Base-by-base conservation (phyloP, 169 alveolate genomes). In the Plasmodium coatneyi region DNA sequence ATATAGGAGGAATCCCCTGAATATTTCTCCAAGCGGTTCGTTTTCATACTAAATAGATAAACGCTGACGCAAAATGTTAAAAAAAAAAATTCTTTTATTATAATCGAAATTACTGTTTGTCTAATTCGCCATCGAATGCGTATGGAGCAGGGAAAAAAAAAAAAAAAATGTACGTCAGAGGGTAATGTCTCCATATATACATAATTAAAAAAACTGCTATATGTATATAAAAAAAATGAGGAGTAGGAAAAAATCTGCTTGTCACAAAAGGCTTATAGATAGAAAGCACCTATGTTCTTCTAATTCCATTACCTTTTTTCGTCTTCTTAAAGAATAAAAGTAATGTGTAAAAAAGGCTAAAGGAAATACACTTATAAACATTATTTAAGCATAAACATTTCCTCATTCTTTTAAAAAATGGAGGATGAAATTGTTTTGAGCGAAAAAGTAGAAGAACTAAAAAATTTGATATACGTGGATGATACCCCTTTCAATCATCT, bases 371-470 rank as follows among this genome's bases (percentile, higher is more conserved):
- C 39, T 5, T 34, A 56, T 56, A 82, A 14, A 82, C 54, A 56
- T 36, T n/a, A n/a, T 46, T 34, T 66, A n/a, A 39, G 22, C 28
- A 66, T 32, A 66, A 83, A 14, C 12, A 70, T 19, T 70, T 70
- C 32, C 56, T 39, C 46, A 56, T 52, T 60, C 78, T 79, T 87
- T n/a, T 87, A n/a, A 56, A 87, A 78, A 87, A 87, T 87, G 93
- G 83, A 79, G 30, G 19, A 79, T 76, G 93, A 87, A 78, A 41
- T 87, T 30, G 72, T 87, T 60, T 87, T 87, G 80, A 87, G 56
- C 89, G 89, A 87, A 78, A 78, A 87, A 79, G 66, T 87, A 41
- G 93, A 87, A 43, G 93, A 87, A 56, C 81, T 87, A 34, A 87
- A 87, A 87, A 80, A 87, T 79, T 87, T 87, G 76, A 87, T 87